Conservation (phyloP, 192 early-diverging fungal genomes). For the Linnemannia hyalina region DNA sequence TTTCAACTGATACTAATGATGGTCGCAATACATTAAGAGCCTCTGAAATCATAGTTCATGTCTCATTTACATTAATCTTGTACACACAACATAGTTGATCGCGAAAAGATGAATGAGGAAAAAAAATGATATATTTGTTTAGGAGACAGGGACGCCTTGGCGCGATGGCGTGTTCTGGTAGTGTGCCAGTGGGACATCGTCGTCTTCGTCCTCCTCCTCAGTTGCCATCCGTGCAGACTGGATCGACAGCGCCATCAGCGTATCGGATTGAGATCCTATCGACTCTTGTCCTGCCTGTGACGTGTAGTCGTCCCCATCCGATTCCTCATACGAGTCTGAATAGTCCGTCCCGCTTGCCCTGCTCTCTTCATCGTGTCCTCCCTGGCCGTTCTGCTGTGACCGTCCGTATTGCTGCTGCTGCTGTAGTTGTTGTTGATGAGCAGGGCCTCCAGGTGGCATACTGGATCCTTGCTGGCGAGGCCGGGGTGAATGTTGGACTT, state of each 20-base stretch:
- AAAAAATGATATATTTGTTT: constrained; percentile 5
- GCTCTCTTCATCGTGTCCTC: constrained; percentile 4
- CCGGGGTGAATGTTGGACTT: constrained; percentile 10
- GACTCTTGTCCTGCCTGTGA: constrained; percentile 5
- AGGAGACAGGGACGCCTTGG: constrained; percentile 27
- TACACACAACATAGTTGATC: no score
- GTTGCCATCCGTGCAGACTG: constrained; percentile 13
- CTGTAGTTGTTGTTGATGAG: not conserved
- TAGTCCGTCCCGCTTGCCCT: not conserved
- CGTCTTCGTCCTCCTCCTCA: constrained; percentile 63
- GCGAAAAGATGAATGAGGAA: not conserved
- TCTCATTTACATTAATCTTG: no score
- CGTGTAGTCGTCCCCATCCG: constrained; percentile 5
- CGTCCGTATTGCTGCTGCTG: not conserved
- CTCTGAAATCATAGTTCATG: not conserved
- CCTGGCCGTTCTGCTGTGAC: not conserved
- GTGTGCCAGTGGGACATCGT: constrained; percentile 73
- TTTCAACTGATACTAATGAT: no score
- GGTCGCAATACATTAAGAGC: not conserved
- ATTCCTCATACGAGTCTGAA: constrained; percentile 22
- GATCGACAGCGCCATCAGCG: constrained; percentile 34
- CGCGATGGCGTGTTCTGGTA: constrained; percentile 57
- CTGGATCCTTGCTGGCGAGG: constrained; percentile 19
- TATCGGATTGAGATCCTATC: constrained; percentile 45
- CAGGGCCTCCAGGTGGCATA: not conserved